A percentile compares a stretch with the other conserved stretches of the same genome.
Conservation (phyloP, 345 rosid species). For the Diplotaxis tenuifolia region DNA sequence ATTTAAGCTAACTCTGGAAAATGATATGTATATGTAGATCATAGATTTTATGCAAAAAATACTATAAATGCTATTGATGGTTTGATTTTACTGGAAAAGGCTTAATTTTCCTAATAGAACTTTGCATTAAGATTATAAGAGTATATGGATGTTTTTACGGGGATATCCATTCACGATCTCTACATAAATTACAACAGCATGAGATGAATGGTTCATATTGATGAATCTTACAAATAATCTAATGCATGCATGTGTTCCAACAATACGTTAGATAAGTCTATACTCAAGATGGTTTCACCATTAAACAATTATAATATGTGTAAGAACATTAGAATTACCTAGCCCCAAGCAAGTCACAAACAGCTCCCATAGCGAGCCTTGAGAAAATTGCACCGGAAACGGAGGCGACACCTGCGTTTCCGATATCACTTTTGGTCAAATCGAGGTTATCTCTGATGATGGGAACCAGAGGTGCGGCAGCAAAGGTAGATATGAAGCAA, state of each 20-base stretch:
- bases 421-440: conserved; percentile 58
- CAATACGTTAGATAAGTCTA: not conserved
- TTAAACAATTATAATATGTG: not conserved
- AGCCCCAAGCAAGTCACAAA: conserved; percentile 77
- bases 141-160: not conserved
- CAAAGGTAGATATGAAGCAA: conserved; percentile 82
- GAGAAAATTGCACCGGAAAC: conserved; percentile 82
- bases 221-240: not conserved
- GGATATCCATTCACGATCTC: not conserved
- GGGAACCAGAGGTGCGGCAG: conserved; percentile 82
- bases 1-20: not conserved
- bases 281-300: not conserved
- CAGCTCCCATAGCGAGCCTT: conserved; percentile 77
- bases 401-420: conserved; percentile 85
- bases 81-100: not conserved
- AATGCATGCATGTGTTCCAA: not conserved
- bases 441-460: conserved; percentile 77
- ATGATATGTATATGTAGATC: not conserved
- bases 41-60: not conserved
- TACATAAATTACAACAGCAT: not conserved
- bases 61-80: not conserved
- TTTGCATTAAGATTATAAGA: not conserved
- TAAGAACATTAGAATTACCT: not conserved
- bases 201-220: not conserved
- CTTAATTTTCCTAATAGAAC: not conserved